Percentiles rank a stretch among this genome's conserved stretches.
Evolutionary conservation across 2,329 filamentous ascomycete genomes (phyloP).

Genomic region (Lachnellula occidentalis): DNA sequence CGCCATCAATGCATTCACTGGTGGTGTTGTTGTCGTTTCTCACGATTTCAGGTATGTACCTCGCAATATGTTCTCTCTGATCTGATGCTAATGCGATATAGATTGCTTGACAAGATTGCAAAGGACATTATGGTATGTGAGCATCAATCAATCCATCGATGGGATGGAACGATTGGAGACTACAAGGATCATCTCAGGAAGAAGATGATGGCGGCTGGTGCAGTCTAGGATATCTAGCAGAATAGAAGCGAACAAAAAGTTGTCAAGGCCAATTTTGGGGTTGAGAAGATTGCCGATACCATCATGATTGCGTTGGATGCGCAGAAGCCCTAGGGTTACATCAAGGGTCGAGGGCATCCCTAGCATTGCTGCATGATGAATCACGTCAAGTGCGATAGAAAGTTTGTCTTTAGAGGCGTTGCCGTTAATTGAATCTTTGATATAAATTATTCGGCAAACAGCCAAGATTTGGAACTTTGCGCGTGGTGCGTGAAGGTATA

Average conservation of each 20-base stretch:
- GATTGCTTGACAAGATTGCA: conserved; percentile 98
- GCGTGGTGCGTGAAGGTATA: neutral
- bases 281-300: conserved; percentile 11
- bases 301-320: conserved; percentile 17
- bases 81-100: conserved; percentile 32
- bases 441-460: neutral
- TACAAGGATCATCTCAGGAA: conserved; percentile 99
- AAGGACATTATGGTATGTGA: conserved; percentile 99
- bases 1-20: conserved; percentile 88
- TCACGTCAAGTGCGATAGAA: conserved; percentile 22
- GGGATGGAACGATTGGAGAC: conserved; percentile 83
- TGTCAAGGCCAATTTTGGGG: conserved; percentile 14
- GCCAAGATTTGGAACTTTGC: neutral
- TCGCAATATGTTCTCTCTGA: too few relatives aligned
- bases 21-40: conserved; percentile 95
- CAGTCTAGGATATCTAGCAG: conserved; percentile 56
- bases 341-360: conserved; percentile 12
- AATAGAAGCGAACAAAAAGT: conserved; percentile 16
- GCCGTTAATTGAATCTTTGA: conserved; percentile 9
- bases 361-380: conserved; percentile 9
- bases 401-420: conserved; percentile 25
- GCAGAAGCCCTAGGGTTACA: neutral
- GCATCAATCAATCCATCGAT: conserved; percentile 86
- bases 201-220: conserved; percentile 91
- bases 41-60: conserved; percentile 90